Evolutionary conservation across 768 basidiomycete species (phyloP).

Genomic region (Leccinum uliginosum): DNA sequence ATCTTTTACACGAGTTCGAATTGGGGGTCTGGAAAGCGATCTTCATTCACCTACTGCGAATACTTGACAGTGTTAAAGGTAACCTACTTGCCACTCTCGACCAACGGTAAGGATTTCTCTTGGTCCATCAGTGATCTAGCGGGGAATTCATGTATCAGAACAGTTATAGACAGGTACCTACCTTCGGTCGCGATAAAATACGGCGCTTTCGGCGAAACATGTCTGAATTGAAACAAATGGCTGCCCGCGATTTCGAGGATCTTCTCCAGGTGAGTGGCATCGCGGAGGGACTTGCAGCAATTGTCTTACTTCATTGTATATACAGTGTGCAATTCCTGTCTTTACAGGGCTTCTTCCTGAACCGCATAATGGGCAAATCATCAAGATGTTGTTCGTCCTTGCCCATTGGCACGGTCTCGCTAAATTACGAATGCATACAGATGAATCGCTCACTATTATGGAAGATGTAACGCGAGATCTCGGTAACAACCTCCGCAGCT

Average conservation of each 20-base stretch:
- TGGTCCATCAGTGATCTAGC: too few relatives aligned
- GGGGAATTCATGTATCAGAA: background rate
- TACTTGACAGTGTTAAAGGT: too few relatives aligned
- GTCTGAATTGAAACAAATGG: background rate
- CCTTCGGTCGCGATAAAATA: background rate
- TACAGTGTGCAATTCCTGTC: background rate
- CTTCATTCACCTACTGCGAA: background rate
- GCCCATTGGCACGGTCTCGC: background rate
- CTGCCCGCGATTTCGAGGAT: background rate
- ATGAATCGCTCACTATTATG: background rate
- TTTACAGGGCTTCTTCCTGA: background rate
- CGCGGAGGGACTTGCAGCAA: background rate
- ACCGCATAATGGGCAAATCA: background rate
- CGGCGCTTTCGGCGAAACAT: background rate
- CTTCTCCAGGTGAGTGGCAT: background rate
- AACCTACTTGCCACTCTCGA: too few relatives aligned
- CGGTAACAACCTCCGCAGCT: fast-evolving
- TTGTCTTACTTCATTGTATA: too few relatives aligned
- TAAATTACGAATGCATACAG: background rate
- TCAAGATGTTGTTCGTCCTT: background rate
- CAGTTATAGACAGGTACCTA: background rate
- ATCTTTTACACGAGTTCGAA: background rate
- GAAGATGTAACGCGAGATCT: background rate
- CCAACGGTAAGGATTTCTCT: too few relatives aligned
- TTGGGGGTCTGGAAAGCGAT: too few relatives aligned